Evolutionary conservation across 2,329 filamentous ascomycete genomes (phyloP).

Genomic region (Trichoderma endophyticum): DNA sequence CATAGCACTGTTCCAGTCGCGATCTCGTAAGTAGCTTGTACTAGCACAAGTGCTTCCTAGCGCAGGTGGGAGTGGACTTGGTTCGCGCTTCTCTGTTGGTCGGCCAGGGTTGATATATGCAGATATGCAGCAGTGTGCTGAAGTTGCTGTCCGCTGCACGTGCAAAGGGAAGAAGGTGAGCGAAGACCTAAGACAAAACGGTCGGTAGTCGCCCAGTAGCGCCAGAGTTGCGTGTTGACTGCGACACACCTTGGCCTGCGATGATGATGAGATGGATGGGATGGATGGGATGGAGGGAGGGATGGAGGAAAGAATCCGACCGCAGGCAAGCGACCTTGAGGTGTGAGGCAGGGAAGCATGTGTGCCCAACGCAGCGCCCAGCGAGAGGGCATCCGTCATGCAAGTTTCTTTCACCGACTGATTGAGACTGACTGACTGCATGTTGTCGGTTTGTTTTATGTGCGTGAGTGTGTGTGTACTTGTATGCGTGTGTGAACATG

Average conservation of each 20-base stretch:
- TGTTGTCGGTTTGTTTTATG: neutral
- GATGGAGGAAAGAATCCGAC: neutral
- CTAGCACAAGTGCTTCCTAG: neutral
- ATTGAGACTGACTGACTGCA: neutral
- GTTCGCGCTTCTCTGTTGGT: neutral
- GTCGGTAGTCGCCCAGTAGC: neutral
- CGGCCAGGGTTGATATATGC: neutral
- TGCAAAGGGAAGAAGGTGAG: neutral
- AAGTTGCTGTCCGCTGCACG: neutral
- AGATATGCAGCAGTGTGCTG: neutral
- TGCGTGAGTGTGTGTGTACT: neutral
- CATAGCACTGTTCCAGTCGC: neutral
- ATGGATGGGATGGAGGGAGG: neutral
- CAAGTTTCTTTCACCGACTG: conserved; percentile 8
- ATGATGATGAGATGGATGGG: neutral
- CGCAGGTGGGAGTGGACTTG: neutral
- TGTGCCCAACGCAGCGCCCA: conserved; percentile 10
- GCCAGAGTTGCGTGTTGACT: neutral
- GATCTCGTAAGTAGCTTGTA: neutral
- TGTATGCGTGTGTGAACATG: neutral
- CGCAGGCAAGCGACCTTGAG: neutral
- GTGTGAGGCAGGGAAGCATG: neutral
- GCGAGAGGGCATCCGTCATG: neutral
- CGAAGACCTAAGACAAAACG: neutral
- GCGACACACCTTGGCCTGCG: neutral